These are phyloP conservation scores for Penicillium goetzii DNA, from an alignment of 495 filamentous ascomycete species.

Conservation along the genomic window DNA sequence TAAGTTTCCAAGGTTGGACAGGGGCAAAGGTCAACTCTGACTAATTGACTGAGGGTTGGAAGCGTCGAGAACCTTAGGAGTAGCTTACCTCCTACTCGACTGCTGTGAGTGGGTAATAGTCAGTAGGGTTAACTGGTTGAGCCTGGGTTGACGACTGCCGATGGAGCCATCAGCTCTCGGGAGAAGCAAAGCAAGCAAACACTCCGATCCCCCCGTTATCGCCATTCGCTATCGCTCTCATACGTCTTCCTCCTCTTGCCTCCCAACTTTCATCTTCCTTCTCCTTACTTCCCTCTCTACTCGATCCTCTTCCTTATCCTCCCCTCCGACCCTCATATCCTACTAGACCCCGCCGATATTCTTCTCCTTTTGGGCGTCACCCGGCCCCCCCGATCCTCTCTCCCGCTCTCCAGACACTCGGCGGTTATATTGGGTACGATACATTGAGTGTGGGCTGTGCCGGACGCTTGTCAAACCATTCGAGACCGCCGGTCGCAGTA, in stretches of 20 bases:
- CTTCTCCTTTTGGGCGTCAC: conserved; percentile 11
- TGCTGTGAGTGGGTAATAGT: neutral
- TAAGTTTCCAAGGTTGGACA: neutral
- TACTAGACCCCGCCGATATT: neutral
- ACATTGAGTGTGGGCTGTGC: conserved; percentile 22
- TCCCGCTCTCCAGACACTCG: conserved; percentile 13
- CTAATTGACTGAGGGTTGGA: conserved; percentile 13
- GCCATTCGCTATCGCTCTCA: conserved; percentile 18
- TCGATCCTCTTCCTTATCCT: conserved; percentile 5
- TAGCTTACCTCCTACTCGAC: neutral
- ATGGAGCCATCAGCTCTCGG: conserved; percentile 5
- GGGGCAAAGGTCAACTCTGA: conserved; percentile 8
- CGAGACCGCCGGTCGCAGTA: conserved; percentile 17
- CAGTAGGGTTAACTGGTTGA: neutral
- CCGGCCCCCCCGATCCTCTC: conserved; percentile 10
- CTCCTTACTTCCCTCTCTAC: conserved; percentile 11
- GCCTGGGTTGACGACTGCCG: neutral
- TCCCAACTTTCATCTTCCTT: conserved; percentile 16
- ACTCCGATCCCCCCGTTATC: conserved; percentile 28
- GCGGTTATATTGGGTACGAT: conserved; percentile 26
- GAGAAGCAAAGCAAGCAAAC: conserved; percentile 32
- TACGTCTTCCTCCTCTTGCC: conserved; percentile 12
- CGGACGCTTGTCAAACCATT: conserved; percentile 26
- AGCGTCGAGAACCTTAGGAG: conserved; percentile 1
- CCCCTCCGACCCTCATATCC: conserved; percentile 5